Base-by-base conservation (phyloP, 192 early-diverging fungal genomes). In the Entomortierella beljakovae region DNA sequence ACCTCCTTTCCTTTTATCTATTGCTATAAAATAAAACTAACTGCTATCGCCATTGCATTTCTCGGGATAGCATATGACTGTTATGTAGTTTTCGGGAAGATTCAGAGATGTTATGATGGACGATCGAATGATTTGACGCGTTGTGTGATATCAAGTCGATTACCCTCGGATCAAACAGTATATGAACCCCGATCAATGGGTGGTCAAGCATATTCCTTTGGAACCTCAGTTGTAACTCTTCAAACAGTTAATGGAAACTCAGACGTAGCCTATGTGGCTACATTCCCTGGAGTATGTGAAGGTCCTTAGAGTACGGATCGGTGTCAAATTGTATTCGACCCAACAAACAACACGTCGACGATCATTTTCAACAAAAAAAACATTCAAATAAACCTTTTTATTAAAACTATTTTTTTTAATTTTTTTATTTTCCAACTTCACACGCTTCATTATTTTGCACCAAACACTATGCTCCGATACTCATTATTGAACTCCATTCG, bases 131-230 rank as follows among this genome's bases (percentile, higher is more conserved):
- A 59, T 15, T 26, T 69, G 13, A 28, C 46, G 8, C 50, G 49
- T 1, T 69, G 67, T 48, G 31, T 48, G 7, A 54, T 69, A 23
- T 59, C 67, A 31, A 52, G 48, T 16, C 43, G 40, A 6, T 23
- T 61, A 13, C 58, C 68, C n/a, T 61, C 68, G 2, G 58, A 70
- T 42, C 68, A 70, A 37, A 61, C 49, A 1, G 38, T 23, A 18
- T 70, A 61, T 22, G 48, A 48, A 40, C 68, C 57, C 32, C 68
- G 51, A 32, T 70, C 68, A 1, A 70, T 70, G 37, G 58, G 58
- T 20, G 67, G 49, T 15, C 68, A 70, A 40, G 16, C 34, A 0
- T 70, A 70, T 52, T 11, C 18, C 10, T 70, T 70, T 61, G 68
- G 68, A 4, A 70, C 51, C 1, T 70, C 68, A 1, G 28, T 53